Percentiles rank a stretch among this genome's conserved stretches.
phyloP scores from a whole-genome alignment of 108 stramenopile species.

The Ochromonas danica region DNA sequence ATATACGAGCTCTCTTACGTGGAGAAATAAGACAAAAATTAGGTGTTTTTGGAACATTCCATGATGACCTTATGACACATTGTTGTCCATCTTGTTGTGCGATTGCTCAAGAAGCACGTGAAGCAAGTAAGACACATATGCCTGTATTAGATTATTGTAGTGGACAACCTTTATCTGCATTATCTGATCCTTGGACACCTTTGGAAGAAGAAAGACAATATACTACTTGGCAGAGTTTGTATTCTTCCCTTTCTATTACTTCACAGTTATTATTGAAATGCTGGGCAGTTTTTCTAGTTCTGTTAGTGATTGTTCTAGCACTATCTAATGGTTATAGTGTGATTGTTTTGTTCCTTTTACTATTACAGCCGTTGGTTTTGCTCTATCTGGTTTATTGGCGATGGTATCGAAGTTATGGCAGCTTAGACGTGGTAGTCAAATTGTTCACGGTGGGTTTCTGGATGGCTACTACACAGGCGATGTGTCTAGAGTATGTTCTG shows the following conservation, averaged over 20 bases:
- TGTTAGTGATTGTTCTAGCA: not conserved
- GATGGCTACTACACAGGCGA: constrained; percentile 3
- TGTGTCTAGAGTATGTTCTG: not conserved
- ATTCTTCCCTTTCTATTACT: constrained; percentile 12
- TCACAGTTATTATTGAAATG: not conserved
- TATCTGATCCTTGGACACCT: not conserved
- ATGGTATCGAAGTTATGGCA: not conserved
- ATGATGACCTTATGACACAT: not conserved
- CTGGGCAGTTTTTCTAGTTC: not conserved
- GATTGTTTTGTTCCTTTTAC: not conserved
- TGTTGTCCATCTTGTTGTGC: not conserved
- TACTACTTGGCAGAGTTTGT: not conserved
- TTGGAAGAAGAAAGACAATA: not conserved
- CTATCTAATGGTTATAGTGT: not conserved
- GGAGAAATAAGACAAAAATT: constrained; percentile 1
- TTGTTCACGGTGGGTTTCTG: constrained; percentile 14
- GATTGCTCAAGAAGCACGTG: constrained; percentile 11
- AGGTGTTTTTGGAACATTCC: not conserved
- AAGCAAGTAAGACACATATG: not conserved
- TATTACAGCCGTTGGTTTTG: constrained; percentile 6
- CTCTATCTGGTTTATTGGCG: constrained; percentile 33
- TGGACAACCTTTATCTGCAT: not conserved
- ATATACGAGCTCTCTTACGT: not conserved
- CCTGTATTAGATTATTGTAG: not conserved
- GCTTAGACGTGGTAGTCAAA: constrained; percentile 2